Conservation (phyloP, 2,329 filamentous ascomycete species). For the Plectosphaerella cucumerina region DNA sequence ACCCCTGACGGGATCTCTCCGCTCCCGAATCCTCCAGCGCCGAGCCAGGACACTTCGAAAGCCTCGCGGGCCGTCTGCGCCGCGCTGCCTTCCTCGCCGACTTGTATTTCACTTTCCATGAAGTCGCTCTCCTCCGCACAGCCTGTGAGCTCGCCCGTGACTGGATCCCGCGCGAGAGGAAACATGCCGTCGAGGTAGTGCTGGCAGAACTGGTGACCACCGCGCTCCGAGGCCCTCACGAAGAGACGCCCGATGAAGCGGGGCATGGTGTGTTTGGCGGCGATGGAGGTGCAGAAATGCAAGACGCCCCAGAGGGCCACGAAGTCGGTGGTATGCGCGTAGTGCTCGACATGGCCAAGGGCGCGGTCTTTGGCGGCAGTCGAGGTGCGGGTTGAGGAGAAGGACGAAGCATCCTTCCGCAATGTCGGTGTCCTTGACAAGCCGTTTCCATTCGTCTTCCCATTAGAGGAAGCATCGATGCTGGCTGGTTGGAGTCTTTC, state of each 20-base stretch:
- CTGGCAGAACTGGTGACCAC: slow-evolving; percentile 53
- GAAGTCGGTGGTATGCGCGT: slow-evolving; percentile 70
- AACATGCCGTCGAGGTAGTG: slow-evolving; percentile 62
- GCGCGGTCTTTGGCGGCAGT: slow-evolving; percentile 39
- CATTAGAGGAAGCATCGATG: neutral
- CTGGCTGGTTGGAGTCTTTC: neutral
- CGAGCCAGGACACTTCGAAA: slow-evolving; percentile 42
- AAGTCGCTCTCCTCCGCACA: slow-evolving; percentile 50
- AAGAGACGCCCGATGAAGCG: slow-evolving; percentile 62
- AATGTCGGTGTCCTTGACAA: slow-evolving; percentile 2
- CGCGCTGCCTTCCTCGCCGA: slow-evolving; percentile 39
- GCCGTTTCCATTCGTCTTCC: neutral
- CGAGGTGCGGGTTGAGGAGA: slow-evolving; percentile 29
- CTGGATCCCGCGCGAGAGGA: slow-evolving; percentile 38
- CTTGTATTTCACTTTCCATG: slow-evolving; percentile 53
- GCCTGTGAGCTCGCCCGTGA: slow-evolving; percentile 35
- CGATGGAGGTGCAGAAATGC: slow-evolving; percentile 43
- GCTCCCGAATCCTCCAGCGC: slow-evolving; percentile 31
- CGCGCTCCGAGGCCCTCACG: slow-evolving; percentile 29
- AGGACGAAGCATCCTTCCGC: slow-evolving; percentile 18
- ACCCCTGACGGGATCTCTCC: slow-evolving; percentile 29
- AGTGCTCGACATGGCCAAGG: slow-evolving; percentile 75
- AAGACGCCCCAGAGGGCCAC: slow-evolving; percentile 72
- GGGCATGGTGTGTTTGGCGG: slow-evolving; percentile 40
- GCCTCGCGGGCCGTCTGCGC: slow-evolving; percentile 40